Base-by-base conservation (phyloP, 768 basidiomycete species). In the Antrodiella citrinella region DNA sequence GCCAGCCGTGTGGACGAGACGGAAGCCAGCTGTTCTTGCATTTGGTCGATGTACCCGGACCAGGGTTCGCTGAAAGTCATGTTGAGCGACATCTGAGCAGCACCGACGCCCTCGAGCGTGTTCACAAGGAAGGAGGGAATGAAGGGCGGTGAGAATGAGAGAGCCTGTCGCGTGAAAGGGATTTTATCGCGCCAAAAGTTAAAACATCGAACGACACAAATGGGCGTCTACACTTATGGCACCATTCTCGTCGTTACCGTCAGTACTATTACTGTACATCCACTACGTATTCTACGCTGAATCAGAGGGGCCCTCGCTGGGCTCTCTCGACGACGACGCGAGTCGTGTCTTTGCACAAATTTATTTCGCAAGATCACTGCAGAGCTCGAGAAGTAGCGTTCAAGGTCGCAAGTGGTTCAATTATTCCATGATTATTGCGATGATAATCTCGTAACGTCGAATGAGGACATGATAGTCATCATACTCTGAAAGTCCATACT, bases 21-120 rank as follows among this genome's bases (percentile, higher is more conserved):
- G 44, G 60, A 59, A n/a, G 52, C 47, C 44, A 66, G 47, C 44
- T 48, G 50, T 7, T 43, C 53, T 25, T 55, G 54, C 15, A 57
- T 55, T 38, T 64, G 62, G 46, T 50, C 53, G 38, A 68, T 53
- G 50, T 57, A 62, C 47, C 59, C 62, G 22, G 61, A 54, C 59
- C 59, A 62, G 43, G 62, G 57, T 47, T 65, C 64, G 35, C 51
- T 26, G 45, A 52, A 44, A 2, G 60, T 62, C 11, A 55, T 53
- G 55, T 61, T 59, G 58, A 57, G 47, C 35, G 61, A 54, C 62
- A 68, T 61, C 26, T 44, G 15, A n/a, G 41, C 41, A 9, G 9
- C 9, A 7, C 21, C 41, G 21, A 22, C 41, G 41, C 15, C n/a
- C 9, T 43, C 41, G 41, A 43, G 21, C 9, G 9, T 19, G 41